Evolutionary conservation across 2,329 filamentous ascomycete genomes (phyloP).

Genomic region (Fusarium anthophilum): DNA sequence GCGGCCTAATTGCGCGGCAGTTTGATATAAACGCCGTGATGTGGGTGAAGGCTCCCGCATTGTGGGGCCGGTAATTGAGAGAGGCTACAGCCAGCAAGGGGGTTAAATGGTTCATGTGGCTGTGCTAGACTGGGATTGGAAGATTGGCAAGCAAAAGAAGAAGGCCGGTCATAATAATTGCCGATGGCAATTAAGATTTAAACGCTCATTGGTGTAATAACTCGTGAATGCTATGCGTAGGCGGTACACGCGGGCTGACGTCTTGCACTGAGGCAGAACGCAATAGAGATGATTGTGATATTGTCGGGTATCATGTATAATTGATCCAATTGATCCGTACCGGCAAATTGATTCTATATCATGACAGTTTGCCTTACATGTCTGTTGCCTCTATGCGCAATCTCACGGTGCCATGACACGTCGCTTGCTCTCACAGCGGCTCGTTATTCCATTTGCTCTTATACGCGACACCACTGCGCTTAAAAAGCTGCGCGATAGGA

Average conservation of each 20-base stretch:
- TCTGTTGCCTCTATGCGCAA: too few relatives aligned
- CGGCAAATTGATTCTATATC: too few relatives aligned
- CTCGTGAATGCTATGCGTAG: not conserved
- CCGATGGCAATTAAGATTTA: not conserved
- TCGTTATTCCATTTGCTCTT: not conserved
- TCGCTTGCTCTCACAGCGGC: not conserved
- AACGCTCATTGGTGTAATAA: not conserved
- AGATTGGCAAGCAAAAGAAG: too few relatives aligned
- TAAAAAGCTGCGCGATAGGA: not conserved
- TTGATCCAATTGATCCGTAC: rapidly evolving
- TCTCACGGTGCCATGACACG: rapidly evolving
- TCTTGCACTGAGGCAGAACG: not conserved
- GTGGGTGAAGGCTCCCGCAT: not conserved
- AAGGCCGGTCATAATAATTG: too few relatives aligned
- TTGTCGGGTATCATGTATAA: not conserved
- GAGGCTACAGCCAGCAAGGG: too few relatives aligned
- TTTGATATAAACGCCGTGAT: not conserved
- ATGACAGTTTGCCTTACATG: not conserved
- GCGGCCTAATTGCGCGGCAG: not conserved
- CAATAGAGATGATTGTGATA: not conserved
- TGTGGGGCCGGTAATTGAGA: not conserved
- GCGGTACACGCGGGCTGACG: not conserved
- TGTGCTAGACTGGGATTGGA: too few relatives aligned
- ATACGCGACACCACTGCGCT: not conserved
- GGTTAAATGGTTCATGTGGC: too few relatives aligned